Evolutionary conservation across 176 grass and related monocot species (phyloP).

Genomic region (Aegilops bicornis): DNA sequence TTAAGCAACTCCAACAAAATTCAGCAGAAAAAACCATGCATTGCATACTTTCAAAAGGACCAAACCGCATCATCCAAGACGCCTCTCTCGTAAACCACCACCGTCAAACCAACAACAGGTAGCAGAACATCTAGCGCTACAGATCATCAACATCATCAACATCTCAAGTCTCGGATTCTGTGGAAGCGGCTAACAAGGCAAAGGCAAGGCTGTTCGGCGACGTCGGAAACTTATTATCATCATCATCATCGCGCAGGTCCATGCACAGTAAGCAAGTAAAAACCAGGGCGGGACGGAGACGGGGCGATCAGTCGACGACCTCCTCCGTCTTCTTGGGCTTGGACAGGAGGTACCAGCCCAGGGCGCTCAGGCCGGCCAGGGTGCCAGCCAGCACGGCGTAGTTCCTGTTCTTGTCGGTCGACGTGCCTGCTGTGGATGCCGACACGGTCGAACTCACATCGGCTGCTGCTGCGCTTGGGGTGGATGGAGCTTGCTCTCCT

Average conservation of each 20-base stretch:
- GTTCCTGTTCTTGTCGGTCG: slow-evolving; percentile 35
- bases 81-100: background rate
- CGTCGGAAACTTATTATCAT: slow-evolving; percentile 28
- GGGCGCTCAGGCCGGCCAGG: slow-evolving; percentile 47
- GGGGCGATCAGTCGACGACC: slow-evolving; percentile 35
- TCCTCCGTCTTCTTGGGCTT: slow-evolving; percentile 81
- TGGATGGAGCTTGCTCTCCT: slow-evolving; percentile 45
- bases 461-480: slow-evolving; percentile 29
- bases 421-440: slow-evolving; percentile 43
- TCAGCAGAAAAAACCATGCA: background rate
- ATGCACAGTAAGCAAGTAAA: slow-evolving; percentile 34
- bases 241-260: slow-evolving; percentile 3
- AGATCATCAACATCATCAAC: background rate
- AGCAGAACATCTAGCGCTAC: background rate
- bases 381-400: slow-evolving; percentile 75
- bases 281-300: background rate
- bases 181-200: background rate
- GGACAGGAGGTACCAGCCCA: slow-evolving; percentile 87
- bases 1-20: background rate
- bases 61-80: background rate
- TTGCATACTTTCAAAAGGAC: background rate
- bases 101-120: background rate
- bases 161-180: background rate
- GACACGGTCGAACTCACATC: slow-evolving; percentile 28
- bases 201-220: background rate